Conservation (phyloP, 148 eudicot species). For the Chenopodium album region DNA sequence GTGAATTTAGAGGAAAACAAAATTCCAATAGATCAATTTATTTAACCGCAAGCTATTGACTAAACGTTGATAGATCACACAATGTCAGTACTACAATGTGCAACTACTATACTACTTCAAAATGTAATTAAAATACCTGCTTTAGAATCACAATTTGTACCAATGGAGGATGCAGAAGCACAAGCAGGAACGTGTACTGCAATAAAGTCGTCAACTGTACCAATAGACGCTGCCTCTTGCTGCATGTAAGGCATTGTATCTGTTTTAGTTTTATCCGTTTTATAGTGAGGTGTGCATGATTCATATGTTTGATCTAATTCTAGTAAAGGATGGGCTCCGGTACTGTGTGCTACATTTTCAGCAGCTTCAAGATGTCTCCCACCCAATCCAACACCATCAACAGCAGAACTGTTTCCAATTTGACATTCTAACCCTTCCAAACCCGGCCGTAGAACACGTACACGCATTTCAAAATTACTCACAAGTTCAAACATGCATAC, state of each 20-base stretch:
- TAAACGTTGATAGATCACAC: neutral
- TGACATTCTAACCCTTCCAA: conserved; percentile 54
- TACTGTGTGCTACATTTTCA: conserved; percentile 11
- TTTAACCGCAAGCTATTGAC: neutral
- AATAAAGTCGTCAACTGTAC: conserved; percentile 5
- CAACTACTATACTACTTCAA: neutral
- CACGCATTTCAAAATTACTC: conserved; percentile 74
- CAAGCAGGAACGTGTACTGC: conserved; percentile 1
- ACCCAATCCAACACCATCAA: conserved; percentile 24
- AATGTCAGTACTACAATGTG: neutral
- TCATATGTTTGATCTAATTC: conserved; percentile 11
- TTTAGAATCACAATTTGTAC: neutral
- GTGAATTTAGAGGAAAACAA: neutral
- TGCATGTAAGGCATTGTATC: conserved; percentile 6
- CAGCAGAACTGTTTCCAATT: conserved; percentile 30
- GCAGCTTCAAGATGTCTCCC: conserved; percentile 2
- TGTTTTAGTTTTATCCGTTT: neutral
- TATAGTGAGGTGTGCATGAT: neutral
- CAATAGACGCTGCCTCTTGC: conserved; percentile 14
- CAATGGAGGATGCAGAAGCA: conserved; percentile 6
- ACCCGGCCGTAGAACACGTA: conserved; percentile 63
- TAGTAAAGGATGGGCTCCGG: neutral
- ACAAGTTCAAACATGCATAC: conserved; percentile 90
- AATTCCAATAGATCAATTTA: neutral
- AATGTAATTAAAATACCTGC: neutral